These are phyloP conservation scores for Voacanga thouarsii DNA, from an alignment of 257 asterid genomes.

Conservation along the genomic window DNA sequence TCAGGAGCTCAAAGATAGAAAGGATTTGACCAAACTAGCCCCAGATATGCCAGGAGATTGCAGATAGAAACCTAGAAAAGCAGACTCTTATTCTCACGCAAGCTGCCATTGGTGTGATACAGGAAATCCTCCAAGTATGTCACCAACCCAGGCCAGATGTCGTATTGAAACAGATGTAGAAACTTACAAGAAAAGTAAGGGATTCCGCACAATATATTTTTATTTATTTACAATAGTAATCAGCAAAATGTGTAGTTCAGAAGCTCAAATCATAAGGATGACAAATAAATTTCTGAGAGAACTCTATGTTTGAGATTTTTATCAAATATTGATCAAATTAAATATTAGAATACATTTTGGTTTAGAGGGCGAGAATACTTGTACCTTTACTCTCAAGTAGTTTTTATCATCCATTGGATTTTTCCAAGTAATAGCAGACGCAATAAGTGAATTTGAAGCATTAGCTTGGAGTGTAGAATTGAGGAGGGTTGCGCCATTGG, in stretches of 20 bases:
- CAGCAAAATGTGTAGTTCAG: background rate
- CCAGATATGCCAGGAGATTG: background rate
- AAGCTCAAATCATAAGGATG: background rate
- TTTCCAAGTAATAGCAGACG: slow-evolving; percentile 76
- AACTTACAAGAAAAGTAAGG: background rate
- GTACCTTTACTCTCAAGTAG: slow-evolving; percentile 45
- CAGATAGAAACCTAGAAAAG: background rate
- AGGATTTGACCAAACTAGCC: background rate
- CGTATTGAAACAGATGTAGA: background rate
- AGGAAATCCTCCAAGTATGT: background rate
- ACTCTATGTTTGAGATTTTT: background rate
- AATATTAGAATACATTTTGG: background rate
- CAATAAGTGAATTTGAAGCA: slow-evolving; percentile 47
- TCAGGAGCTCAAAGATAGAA: no score
- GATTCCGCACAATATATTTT: background rate
- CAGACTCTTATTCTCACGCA: no score
- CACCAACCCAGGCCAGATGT: background rate
- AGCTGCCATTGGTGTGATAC: background rate
- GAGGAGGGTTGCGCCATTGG: slow-evolving; percentile 86
- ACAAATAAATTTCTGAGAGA: background rate
- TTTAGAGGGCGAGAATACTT: background rate
- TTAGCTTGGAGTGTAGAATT: slow-evolving; percentile 48
- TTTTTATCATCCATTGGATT: slow-evolving; percentile 37
- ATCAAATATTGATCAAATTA: background rate
- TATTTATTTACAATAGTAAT: background rate